phyloP scores from a whole-genome alignment of 805 yeast genomes.

The Priceomyces medius region DNA sequence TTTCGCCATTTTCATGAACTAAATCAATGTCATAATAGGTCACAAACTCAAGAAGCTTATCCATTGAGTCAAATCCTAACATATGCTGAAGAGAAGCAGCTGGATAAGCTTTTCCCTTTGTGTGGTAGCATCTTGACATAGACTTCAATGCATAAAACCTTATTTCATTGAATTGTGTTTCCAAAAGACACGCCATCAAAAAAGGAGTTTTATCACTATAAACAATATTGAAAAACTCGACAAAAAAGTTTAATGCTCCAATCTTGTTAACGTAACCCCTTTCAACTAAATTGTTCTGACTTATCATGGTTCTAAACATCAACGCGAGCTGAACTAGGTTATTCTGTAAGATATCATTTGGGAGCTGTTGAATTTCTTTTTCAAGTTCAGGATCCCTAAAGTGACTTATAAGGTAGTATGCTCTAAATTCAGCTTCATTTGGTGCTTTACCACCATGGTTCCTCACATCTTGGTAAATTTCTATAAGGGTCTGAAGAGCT shows the following conservation, averaged over 20 bases:
- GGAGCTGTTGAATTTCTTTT: slow-evolving; percentile 67
- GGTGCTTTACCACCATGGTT: slow-evolving; percentile 66
- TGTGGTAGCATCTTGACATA: slow-evolving; percentile 64
- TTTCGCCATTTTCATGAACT: slow-evolving; percentile 26
- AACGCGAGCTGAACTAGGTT: slow-evolving; percentile 67
- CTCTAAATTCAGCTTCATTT: slow-evolving; percentile 91
- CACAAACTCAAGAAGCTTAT: slow-evolving; percentile 56
- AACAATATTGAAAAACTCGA: slow-evolving; percentile 58
- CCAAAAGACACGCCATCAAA: slow-evolving; percentile 69
- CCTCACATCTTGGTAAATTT: slow-evolving; percentile 80
- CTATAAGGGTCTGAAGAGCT: slow-evolving; percentile 82
- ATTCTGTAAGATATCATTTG: slow-evolving; percentile 53
- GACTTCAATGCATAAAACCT: slow-evolving; percentile 71
- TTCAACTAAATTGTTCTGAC: slow-evolving; percentile 59
- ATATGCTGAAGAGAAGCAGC: slow-evolving; percentile 44
- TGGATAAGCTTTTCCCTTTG: slow-evolving; percentile 66
- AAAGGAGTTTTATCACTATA: slow-evolving; percentile 55
- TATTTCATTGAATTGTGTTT: slow-evolving; percentile 76
- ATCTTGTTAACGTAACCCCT: slow-evolving; percentile 49
- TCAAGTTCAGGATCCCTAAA: slow-evolving; percentile 83
- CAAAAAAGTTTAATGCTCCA: slow-evolving; percentile 61
- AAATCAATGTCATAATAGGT: slow-evolving; percentile 59
- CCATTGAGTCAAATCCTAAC: slow-evolving; percentile 66
- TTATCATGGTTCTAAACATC: slow-evolving; percentile 61
- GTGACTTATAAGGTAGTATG: slow-evolving; percentile 79